Evolutionary conservation across 2,329 filamentous ascomycete genomes (phyloP).

Genomic region (Fusarium irregulare): DNA sequence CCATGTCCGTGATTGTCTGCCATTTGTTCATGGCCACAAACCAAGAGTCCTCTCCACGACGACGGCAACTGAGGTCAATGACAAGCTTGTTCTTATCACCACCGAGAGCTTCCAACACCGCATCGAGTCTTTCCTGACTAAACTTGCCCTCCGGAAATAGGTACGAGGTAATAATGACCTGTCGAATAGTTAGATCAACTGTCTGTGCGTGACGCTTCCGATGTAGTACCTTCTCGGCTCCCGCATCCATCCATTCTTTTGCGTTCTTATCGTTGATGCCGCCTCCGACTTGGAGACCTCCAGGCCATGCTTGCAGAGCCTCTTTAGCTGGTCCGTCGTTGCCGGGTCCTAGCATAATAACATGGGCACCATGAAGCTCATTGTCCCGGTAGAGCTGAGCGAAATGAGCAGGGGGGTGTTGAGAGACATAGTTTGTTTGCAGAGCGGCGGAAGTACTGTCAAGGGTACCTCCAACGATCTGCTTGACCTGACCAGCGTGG

Average conservation of each 20-base stretch:
- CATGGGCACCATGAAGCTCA: conserved; percentile 82
- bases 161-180: conserved; percentile 98
- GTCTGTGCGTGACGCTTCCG: background rate
- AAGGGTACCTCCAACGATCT: conserved; percentile 96
- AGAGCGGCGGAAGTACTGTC: conserved; percentile 73
- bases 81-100: conserved; percentile 85
- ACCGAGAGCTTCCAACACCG: conserved; percentile 77
- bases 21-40: conserved; percentile 99
- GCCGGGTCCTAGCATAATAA: conserved; percentile 94
- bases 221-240: conserved; percentile 82
- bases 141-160: conserved; percentile 89
- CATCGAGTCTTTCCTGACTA: conserved; percentile 78
- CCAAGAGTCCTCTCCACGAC: conserved; percentile 78
- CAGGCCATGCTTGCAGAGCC: conserved; percentile 82
- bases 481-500: conserved; percentile 97
- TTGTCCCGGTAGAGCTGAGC: conserved; percentile 83
- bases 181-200: conserved; percentile 47
- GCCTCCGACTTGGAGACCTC: conserved; percentile 88
- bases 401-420: conserved; percentile 83
- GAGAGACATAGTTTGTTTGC: conserved; percentile 93
- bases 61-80: conserved; percentile 92
- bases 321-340: conserved; percentile 84
- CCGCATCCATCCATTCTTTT: conserved; percentile 83
- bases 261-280: conserved; percentile 91
- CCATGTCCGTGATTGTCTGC: conserved; percentile 98